Percentiles rank a stretch among this genome's conserved stretches.
phyloP scores from a whole-genome alignment of 1,139 yeast species.

The Eremothecium coryli region DNA sequence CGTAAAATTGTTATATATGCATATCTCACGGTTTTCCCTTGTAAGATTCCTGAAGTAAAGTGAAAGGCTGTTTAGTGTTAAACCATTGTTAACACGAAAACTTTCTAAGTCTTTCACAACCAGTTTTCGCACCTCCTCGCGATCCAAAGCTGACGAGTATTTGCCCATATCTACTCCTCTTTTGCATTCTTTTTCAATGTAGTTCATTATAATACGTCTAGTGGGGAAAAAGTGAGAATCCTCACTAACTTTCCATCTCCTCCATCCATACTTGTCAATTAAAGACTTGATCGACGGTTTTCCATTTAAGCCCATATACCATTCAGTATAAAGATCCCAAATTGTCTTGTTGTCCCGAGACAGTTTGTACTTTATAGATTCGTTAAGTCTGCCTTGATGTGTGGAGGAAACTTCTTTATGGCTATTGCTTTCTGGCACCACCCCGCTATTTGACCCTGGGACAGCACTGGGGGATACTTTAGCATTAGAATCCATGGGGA shows the following conservation, averaged over 20 bases:
- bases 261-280: conserved; percentile 30
- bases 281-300: conserved; percentile 27
- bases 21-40: conserved; percentile 26
- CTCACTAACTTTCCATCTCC: conserved; percentile 32
- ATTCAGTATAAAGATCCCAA: conserved; percentile 32
- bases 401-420: neutral
- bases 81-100: conserved; percentile 28
- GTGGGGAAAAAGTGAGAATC: conserved; percentile 33
- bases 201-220: conserved; percentile 29
- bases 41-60: conserved; percentile 28
- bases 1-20: conserved; percentile 27
- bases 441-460: too few species aligned
- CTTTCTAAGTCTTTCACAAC: conserved; percentile 30
- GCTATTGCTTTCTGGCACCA: too few species aligned
- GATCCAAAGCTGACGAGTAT: conserved; percentile 23
- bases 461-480: conserved; percentile 8
- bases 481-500: too few species aligned
- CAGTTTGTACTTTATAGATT: conserved; percentile 27
- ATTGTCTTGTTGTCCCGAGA: conserved; percentile 31
- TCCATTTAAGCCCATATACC: conserved; percentile 31
- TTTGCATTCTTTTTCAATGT: conserved; percentile 28
- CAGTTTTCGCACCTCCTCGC: conserved; percentile 28
- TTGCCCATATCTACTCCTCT: conserved; percentile 28
- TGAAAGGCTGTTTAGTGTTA: conserved; percentile 29
- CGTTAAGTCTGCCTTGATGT: conserved; percentile 12